These are phyloP conservation scores for Auricularia cornea DNA, from an alignment of 768 basidiomycete species.

Conservation along the genomic window DNA sequence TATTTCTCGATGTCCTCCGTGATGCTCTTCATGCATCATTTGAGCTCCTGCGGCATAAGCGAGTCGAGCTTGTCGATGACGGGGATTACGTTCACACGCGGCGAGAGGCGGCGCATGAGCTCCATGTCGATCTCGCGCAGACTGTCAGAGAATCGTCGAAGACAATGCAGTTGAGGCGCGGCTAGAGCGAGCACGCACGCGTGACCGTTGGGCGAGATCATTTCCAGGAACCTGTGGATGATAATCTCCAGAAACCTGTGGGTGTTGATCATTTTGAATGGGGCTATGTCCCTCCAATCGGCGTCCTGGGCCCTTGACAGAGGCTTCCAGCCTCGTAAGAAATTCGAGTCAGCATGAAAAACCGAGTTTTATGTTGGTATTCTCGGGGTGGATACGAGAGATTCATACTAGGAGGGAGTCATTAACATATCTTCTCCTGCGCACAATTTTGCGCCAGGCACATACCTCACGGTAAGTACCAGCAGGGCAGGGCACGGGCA, in stretches of 20 bases:
- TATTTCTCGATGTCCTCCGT: conserved; percentile 99
- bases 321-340: too few relatives aligned
- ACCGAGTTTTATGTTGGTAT: too few relatives aligned
- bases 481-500: too few relatives aligned
- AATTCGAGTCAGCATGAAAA: too few relatives aligned
- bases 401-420: too few relatives aligned
- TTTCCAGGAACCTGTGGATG: conserved; percentile 93
- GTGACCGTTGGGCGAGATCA: conserved; percentile 96
- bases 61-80: conserved; percentile 92
- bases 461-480: too few relatives aligned
- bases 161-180: too few relatives aligned
- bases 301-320: too few relatives aligned
- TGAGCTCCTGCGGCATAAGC: conserved; percentile 85
- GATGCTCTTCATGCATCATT: conserved; percentile 87
- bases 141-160: conserved; percentile 14
- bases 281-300: too few relatives aligned
- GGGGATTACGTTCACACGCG: conserved; percentile 97
- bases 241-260: conserved; percentile 93
- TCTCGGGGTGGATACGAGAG: too few relatives aligned
- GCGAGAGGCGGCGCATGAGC: conserved; percentile 95
- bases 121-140: conserved; percentile 98
- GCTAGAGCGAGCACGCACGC: conserved; percentile 22
- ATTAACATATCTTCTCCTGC: too few relatives aligned
- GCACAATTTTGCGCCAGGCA: too few relatives aligned
- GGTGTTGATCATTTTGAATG: neutral